Base-by-base conservation (phyloP, 768 basidiomycete genomes). In the Exidia glandulosa region DNA sequence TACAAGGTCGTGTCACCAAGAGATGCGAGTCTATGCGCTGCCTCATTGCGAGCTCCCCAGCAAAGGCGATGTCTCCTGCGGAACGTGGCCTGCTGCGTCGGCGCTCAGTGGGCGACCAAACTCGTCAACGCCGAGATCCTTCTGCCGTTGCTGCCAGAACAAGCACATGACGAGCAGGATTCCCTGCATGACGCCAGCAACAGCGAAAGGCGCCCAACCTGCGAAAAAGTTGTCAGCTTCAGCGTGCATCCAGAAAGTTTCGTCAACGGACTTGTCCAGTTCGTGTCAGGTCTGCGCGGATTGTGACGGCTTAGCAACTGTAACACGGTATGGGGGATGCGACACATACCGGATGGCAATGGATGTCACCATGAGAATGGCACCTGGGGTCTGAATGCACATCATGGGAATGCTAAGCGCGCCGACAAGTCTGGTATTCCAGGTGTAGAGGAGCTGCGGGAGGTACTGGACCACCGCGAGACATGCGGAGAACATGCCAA, bases 371-470 rank as follows among this genome's bases (percentile, higher is more conserved):
- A 97, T 94, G n/a, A 90, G 68, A 2, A 90, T 75, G 1, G 89
- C 87, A 3, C 94, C 94, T 2, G 94, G 94, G 13, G 84, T 91
- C 72, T 98, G 95, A 16, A 99, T 90, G 55, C 83, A 74, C 95
- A 99, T 97, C 84, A 92, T 97, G 1, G 88, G 87, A 60, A 99
- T 89, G 67, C 91, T 94, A 16, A 98, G 76, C 0, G 93, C 92
- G 2, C 95, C 95, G 9, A 98, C 94, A 13, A 95, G 80, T 67
- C 85, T 87, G 32, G 80, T 71, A 3, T 74, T 75, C 65, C 87
- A 96, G 1, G 94, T 98, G 62, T 86, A 83, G 13, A 81, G 64
- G 29, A 99, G 76, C 70, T 96, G 94, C 0, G 95, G 94, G 0
- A 85, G 79, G 62, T 97, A 99, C 71, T 99, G 94, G 4, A 88